A percentile compares a stretch with the other conserved stretches of the same genome.
phyloP scores from a whole-genome alignment of 306 rosid species.

The Parietaria judaica region DNA sequence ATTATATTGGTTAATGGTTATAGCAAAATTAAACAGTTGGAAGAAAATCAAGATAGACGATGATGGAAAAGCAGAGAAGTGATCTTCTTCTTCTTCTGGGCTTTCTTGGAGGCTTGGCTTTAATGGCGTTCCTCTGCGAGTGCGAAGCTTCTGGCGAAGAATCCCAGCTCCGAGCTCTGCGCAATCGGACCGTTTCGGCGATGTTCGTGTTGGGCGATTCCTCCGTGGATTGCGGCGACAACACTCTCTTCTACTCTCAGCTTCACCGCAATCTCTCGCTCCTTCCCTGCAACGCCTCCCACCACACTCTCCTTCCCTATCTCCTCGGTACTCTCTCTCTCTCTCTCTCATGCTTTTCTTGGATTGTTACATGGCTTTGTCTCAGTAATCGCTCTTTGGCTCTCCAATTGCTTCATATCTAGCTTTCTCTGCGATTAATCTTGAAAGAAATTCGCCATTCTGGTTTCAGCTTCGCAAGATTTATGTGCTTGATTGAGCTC shows the following conservation, averaged over 20 bases:
- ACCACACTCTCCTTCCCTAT: conserved; percentile 61
- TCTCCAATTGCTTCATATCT: too few relatives aligned
- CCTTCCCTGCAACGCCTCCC: conserved; percentile 47
- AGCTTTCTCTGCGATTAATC: too few relatives aligned
- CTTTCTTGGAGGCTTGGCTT: conserved; percentile 10
- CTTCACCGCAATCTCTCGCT: conserved; percentile 63
- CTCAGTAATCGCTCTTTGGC: too few relatives aligned
- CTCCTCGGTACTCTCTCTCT: conserved; percentile 47
- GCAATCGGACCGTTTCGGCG: conserved; percentile 28
- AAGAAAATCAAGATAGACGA: too few relatives aligned
- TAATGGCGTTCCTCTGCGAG: conserved; percentile 16
- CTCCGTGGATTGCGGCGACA: conserved; percentile 76
- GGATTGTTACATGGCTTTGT: too few relatives aligned
- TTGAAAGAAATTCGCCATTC: too few relatives aligned
- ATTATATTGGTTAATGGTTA: too few relatives aligned
- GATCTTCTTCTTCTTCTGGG: too few relatives aligned
- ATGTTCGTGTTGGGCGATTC: conserved; percentile 74
- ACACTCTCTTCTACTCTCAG: conserved; percentile 61
- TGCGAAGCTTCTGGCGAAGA: not conserved
- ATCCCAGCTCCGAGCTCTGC: not conserved
- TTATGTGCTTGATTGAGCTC: too few relatives aligned
- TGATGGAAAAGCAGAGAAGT: too few relatives aligned
- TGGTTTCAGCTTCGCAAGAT: too few relatives aligned
- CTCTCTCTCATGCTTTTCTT: not conserved
- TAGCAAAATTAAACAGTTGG: too few relatives aligned